Evolutionary conservation across 352 stramenopile genomes (phyloP), one percentile per base, ranked within the genome.

Genomic region (Pythium vanterpoolii): DNA sequence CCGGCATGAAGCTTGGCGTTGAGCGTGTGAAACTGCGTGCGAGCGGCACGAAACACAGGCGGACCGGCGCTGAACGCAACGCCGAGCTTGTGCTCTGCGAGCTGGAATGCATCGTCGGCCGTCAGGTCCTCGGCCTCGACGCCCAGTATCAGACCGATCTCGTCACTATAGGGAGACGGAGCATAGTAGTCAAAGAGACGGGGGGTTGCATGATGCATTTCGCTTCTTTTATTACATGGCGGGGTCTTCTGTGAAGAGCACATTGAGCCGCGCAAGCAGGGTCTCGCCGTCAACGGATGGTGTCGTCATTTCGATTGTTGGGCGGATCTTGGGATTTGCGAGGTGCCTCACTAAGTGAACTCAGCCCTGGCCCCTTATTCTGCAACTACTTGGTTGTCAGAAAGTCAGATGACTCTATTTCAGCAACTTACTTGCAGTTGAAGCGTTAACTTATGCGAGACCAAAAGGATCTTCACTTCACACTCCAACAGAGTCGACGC

Each of bases 1-100:
- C 60, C 49, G 5, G 10, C 26, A 23, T 26, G 54, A 11, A 83
- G 51, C 19, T 62, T 34, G 9, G 64, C 58, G 23, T 81, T 82
- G 2, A 87, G 60, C 45, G 49, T 21, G 45, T 86, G 74, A 42
- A 91, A 91, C 13, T 69, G 71, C 46, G 68, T 71, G 28, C 78
- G 68, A 21, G 79, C 82, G 31, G 81, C 69, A 27, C 66, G 69
- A 34, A 92, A 90, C 2, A 94, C 56, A 33, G 66, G 54, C 6
- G 71, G 63, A 0, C 73, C 76, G 14, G 77, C 77, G 47, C 51
- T 70, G 36, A 94, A 83, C 13, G 75, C 72, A 39, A 94, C 79
- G 30, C 82, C 82, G 24, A 94, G 76, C 53, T 94, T 94, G 70
- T 92, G 85, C 1, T 90, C 65, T 10, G 79, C 75, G 23, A 92